Evolutionary conservation across 352 stramenopile species (phyloP), one percentile per base, ranked within the genome.

Genomic region (Pythium coloratum): DNA sequence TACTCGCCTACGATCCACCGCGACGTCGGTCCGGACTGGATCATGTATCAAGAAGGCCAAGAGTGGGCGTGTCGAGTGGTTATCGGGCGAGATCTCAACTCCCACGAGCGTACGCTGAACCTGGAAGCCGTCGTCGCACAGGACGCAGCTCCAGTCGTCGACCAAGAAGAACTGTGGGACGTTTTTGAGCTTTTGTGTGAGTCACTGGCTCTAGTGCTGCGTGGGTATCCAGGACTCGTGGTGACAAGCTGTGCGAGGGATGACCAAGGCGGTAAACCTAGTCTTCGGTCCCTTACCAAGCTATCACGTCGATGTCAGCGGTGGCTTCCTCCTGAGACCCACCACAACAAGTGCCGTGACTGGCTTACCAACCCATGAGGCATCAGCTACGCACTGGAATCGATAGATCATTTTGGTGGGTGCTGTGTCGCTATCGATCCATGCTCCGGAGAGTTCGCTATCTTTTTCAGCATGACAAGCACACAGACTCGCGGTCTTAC

Each of bases 1-100:
- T 71, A 68, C 59, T 58, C 53, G 32, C 32, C 53, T 13, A 44
- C 33, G 1, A 28, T 3, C 30, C 6, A 8, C 14, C 53, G 53
- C 14, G 18, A 26, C 6, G 53, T 38, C 16, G 53, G 53, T 12
- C 53, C 53, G 7, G 53, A 58, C 53, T 58, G 53, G 53, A 58
- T 58, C 30, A 4, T 58, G 53, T 58, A 58, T 12, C 1, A 58
- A 26, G 53, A 44, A 14, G 3, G 16, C 12, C 12, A 30, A 3
- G 2, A 30, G 12, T 58, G n/a, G 26, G 53, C 53, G 12, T 58
- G 53, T 18, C 53, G 53, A 6, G 30, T 58, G 16, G 33, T 58
- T 2, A 38, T 58, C 6, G n/a, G 53, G 2, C 53, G 53, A 24
- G 28, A 46, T 30, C 18, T 58, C 28, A 30, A 34, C 3, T 44